These are phyloP conservation scores for Astrothelium macrocarpum DNA, from an alignment of 495 filamentous ascomycete genomes.

Conservation along the genomic window DNA sequence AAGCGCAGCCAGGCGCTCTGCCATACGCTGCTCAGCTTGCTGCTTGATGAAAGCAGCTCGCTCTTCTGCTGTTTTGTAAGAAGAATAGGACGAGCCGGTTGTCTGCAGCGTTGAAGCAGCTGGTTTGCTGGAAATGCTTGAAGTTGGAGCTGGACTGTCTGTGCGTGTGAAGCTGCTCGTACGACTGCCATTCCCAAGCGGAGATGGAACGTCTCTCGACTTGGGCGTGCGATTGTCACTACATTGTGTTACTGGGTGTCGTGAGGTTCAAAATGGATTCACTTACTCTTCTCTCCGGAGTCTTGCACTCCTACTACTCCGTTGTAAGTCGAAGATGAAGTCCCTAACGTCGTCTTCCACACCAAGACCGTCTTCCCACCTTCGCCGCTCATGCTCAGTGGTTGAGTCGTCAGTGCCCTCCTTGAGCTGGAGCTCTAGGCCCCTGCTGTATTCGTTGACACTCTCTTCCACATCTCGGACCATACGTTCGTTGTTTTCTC, in stretches of 20 bases:
- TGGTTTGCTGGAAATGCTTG: slow-evolving; percentile 30
- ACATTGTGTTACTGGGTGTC: background rate
- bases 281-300: slow-evolving; percentile 65
- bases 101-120: slow-evolving; percentile 33
- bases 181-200: background rate
- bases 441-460: slow-evolving; percentile 75
- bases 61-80: slow-evolving; percentile 86
- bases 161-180: slow-evolving; percentile 18
- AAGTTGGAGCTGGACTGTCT: slow-evolving; percentile 33
- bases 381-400: slow-evolving; percentile 78
- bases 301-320: slow-evolving; percentile 64
- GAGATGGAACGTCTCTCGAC: background rate
- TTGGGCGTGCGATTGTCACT: background rate
- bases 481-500: slow-evolving; percentile 92
- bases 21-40: slow-evolving; percentile 93
- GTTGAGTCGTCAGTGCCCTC: slow-evolving; percentile 60
- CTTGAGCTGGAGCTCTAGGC: slow-evolving; percentile 78
- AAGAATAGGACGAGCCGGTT: slow-evolving; percentile 52
- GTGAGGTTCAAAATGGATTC: background rate
- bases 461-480: slow-evolving; percentile 94
- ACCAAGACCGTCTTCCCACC: slow-evolving; percentile 94
- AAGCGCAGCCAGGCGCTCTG: slow-evolving; percentile 89
- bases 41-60: slow-evolving; percentile 93
- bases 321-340: slow-evolving; percentile 93
- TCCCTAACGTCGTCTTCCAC: slow-evolving; percentile 95